Evolutionary conservation across 805 yeast genomes (phyloP), one percentile per base, ranked within the genome.

Genomic region (Pichia exigua): DNA sequence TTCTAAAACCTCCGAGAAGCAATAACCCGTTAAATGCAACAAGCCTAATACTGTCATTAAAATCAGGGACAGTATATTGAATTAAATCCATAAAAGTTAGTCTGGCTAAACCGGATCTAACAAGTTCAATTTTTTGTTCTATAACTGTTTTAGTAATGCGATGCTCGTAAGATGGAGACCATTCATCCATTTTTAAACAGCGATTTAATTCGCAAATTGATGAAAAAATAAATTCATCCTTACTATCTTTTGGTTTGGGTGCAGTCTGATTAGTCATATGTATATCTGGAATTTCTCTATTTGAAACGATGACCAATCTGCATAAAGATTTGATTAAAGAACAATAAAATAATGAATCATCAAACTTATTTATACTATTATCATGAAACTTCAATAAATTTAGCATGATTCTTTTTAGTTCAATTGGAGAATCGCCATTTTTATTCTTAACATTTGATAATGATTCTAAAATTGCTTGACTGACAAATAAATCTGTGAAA

Each of bases 321-420:
- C 82, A 78, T 2, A 88, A 65, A 3, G 85, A 71, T 26, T 70
- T 65, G 8, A 91, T 74, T 56, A 92, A 66, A 2, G 73, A 73
- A 3, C 82, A 69, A 5, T 88, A 64, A 57, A 87, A 92, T 61
- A 72, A 77, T 45, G 84, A 73, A 64, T 92, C 98, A 47, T 83
- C 79, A 63, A 79, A 92, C 9, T 75, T 74, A 63, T 92, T 92
- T 58, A 78, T 84, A 21, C 87, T 74, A 63, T 94, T 92, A 58
- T 92, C 97, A 62, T 91, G 91, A 68, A 82, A 92, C 52, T 87
- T 78, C 54, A 92, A 70, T 48, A 91, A 64, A 60, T 83, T 88
- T 50, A 91, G 68, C 45, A 92, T 58, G 52, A 92, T 78, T 42
- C 74, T 70, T 60, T 79, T 79, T 11, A 90, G 74, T 46, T 75